Evolutionary conservation across 179 eudicot genomes (phyloP), one percentile per base, ranked within the genome.

Genomic region (Drosera spatulata): DNA sequence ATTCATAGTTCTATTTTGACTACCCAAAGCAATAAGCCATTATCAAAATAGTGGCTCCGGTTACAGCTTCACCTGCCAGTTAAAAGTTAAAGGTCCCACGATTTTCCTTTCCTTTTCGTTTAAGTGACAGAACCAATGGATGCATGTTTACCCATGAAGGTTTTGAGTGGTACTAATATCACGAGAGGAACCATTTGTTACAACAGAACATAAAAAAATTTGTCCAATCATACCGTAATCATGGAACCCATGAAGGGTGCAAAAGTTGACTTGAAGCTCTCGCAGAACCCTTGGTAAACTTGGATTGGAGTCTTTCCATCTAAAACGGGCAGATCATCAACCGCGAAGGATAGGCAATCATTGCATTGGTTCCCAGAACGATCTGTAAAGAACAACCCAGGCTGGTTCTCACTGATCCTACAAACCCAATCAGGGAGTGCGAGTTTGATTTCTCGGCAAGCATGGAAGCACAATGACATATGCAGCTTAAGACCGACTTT

Each of bases 351-450:
- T 48, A 91, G 53, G 62, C 94, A 91, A 39, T 81, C 77, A 63
- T 75, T 75, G 61, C 65, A 91, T 15, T 46, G 80, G 13, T 65
- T 15, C 53, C 96, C 94, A 2, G 73, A 68, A 10, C 82, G 78
- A 68, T 85, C 90, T 2, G 69, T 69, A 45, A 81, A 91, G 80
- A 69, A 87, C 38, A 91, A 77, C 61, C 60, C 60, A 6, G 77
- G 82, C 0, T 78, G 62, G 5, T 72, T 14, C 68, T 79, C 82
- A 61, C 90, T 95, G 9, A 87, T 59, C 58, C n/a, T 57, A 41
- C 85, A 77, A 2, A 91, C 90, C 93, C 95, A 91, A 46, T 81
- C 67, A 55, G 97, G 97, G 39, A 91, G 90, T 42, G 76, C 59
- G 52, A 85, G 81, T 39, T 70, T 72, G 7, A 67, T 67, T 57